Percentiles rank a stretch among this genome's conserved stretches.
phyloP scores from a whole-genome alignment of 2,329 filamentous ascomycete species.

The Xylaria sp. region DNA sequence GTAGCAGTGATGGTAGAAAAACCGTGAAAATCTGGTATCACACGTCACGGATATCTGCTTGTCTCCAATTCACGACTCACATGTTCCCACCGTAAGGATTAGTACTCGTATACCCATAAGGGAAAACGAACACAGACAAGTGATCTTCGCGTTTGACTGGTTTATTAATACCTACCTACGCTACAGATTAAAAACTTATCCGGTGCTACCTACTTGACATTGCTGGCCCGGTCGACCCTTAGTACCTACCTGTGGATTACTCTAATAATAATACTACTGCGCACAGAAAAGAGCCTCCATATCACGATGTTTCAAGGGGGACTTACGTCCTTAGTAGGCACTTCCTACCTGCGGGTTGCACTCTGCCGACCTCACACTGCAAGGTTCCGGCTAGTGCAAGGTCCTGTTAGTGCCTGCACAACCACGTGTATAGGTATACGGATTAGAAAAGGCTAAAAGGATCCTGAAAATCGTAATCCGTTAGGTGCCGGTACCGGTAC shows the following conservation, averaged over 20 bases:
- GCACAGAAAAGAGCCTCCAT: background rate
- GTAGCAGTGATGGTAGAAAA: background rate
- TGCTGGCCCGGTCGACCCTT: background rate
- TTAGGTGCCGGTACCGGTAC: background rate
- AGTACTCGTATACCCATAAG: no score
- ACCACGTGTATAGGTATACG: conserved; percentile 10
- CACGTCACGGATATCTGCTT: background rate
- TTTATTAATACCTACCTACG: background rate
- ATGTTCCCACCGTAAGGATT: background rate
- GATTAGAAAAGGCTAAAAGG: conserved; percentile 3
- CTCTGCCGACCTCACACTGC: background rate
- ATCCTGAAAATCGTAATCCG: background rate
- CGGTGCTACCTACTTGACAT: background rate
- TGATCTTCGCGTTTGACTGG: background rate
- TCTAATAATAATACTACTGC: background rate
- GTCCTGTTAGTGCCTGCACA: conserved; percentile 5
- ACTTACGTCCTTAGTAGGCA: no score
- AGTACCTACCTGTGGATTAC: background rate
- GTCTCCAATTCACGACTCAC: background rate
- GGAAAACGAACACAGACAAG: background rate
- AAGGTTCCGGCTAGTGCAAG: background rate
- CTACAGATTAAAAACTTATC: background rate
- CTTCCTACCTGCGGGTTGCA: background rate
- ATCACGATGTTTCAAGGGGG: background rate
- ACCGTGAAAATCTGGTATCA: background rate